Conservation (phyloP, 345 rosid genomes). For the Lepidium aucheri region DNA sequence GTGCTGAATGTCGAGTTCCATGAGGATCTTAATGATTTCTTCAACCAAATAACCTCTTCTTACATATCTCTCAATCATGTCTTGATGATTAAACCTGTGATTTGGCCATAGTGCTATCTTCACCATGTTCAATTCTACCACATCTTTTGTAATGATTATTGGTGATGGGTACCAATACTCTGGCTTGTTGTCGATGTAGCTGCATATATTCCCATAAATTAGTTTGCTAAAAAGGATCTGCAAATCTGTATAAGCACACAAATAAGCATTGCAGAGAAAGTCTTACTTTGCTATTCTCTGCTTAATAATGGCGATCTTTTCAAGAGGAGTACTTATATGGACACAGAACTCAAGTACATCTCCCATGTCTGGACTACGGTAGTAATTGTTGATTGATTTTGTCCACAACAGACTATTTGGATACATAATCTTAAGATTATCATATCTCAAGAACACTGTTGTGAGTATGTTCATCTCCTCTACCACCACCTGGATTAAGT, state of each 20-base stretch:
- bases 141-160: slow-evolving; percentile 39
- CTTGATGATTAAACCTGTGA: slow-evolving; percentile 63
- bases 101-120: slow-evolving; percentile 57
- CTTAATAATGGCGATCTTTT: slow-evolving; percentile 45
- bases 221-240: neutral
- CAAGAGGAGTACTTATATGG: slow-evolving; percentile 65
- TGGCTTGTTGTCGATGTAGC: slow-evolving; percentile 55
- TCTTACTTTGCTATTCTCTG: slow-evolving; percentile 55
- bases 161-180: slow-evolving; percentile 77
- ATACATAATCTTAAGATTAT: slow-evolving; percentile 56
- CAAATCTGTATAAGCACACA: neutral
- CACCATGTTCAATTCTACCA: slow-evolving; percentile 39
- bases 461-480: slow-evolving; percentile 96
- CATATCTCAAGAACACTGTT: slow-evolving; percentile 70
- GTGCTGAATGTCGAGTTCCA: slow-evolving; percentile 64
- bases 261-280: neutral
- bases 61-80: slow-evolving; percentile 50
- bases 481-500: slow-evolving; percentile 44
- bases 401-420: slow-evolving; percentile 63
- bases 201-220: slow-evolving; percentile 21
- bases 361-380: slow-evolving; percentile 91
- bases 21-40: slow-evolving; percentile 56
- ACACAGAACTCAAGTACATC: slow-evolving; percentile 63
- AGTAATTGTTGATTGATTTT: slow-evolving; percentile 62
- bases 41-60: slow-evolving; percentile 57